phyloP scores from a whole-genome alignment of 495 filamentous ascomycete species.

The Entonaema liquescens region DNA sequence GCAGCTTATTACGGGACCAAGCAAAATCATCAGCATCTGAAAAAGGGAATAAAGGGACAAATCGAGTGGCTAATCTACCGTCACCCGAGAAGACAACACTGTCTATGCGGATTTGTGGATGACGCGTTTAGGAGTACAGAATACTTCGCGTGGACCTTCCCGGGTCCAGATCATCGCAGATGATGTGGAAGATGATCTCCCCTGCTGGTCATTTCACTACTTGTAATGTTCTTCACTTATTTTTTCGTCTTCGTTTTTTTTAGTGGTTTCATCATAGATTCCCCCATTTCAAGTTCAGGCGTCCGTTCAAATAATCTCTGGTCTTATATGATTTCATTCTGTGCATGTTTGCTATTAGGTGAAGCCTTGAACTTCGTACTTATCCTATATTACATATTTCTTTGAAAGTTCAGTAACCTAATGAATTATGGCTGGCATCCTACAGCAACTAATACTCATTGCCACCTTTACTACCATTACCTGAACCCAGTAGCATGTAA shows the following conservation, averaged over 20 bases:
- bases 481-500: background rate
- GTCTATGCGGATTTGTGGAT: constrained; percentile 40
- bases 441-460: background rate
- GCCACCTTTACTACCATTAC: too few relatives aligned
- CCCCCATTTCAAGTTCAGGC: constrained; percentile 47
- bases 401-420: background rate
- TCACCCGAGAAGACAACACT: constrained; percentile 29
- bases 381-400: background rate
- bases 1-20: constrained; percentile 33
- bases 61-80: constrained; percentile 34
- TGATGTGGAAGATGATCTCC: constrained; percentile 43
- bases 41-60: constrained; percentile 28
- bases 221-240: constrained; percentile 50
- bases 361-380: background rate
- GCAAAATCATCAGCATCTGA: constrained; percentile 40
- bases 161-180: constrained; percentile 39
- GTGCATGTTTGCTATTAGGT: constrained; percentile 13
- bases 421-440: background rate
- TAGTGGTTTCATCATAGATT: constrained; percentile 50
- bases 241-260: constrained; percentile 41
- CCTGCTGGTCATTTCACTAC: constrained; percentile 47
- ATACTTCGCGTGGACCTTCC: constrained; percentile 32
- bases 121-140: constrained; percentile 35
- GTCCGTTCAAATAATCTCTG: constrained; percentile 41
- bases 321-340: constrained; percentile 13